These are phyloP conservation scores for Nitzschia sp. DNA, from an alignment of 108 stramenopile species.

Conservation along the genomic window DNA sequence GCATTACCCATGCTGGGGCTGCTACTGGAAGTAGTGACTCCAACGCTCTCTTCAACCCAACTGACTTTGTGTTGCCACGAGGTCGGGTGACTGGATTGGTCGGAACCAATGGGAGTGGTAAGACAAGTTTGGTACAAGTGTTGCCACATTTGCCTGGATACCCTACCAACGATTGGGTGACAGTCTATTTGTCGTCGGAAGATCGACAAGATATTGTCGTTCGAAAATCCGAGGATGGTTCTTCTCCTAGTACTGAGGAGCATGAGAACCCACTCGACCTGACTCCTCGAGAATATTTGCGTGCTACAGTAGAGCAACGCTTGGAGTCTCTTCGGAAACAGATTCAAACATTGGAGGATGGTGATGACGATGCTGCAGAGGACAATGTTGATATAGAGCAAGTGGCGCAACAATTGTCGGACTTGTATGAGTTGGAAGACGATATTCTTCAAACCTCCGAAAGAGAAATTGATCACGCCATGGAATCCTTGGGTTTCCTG, in stretches of 20 bases:
- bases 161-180: constrained; percentile 23
- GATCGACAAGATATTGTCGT: too few relatives aligned
- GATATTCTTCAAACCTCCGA: not conserved
- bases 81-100: constrained; percentile 43
- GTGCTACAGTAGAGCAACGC: not conserved
- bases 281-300: constrained; percentile 20
- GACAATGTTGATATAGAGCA: constrained; percentile 6
- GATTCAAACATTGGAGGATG: constrained; percentile 8
- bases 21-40: not conserved
- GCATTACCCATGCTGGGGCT: not conserved
- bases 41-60: constrained; percentile 16
- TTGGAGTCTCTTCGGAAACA: not conserved
- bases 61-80: constrained; percentile 25
- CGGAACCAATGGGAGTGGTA: constrained; percentile 48
- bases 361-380: not conserved
- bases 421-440: constrained; percentile 10
- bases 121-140: constrained; percentile 34
- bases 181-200: constrained; percentile 31
- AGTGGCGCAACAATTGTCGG: not conserved
- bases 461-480: not conserved
- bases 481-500: constrained; percentile 41
- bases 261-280: constrained; percentile 17
- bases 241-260: too few relatives aligned
- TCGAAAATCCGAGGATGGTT: too few relatives aligned
- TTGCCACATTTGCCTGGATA: constrained; percentile 33